phyloP scores from a whole-genome alignment of 2,329 filamentous ascomycete genomes.

The Ophiobolus disseminans region DNA sequence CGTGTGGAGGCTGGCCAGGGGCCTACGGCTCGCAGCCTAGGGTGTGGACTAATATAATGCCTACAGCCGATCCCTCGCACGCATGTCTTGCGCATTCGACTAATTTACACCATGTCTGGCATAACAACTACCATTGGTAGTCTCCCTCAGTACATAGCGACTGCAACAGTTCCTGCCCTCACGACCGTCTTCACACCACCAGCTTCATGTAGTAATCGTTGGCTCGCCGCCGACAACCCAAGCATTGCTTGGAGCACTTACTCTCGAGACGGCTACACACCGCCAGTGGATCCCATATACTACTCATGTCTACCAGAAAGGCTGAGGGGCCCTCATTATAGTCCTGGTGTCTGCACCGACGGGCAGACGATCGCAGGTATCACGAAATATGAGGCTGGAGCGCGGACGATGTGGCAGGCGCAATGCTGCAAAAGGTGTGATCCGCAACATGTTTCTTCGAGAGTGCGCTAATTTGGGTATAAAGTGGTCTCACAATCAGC shows the following conservation, averaged over 20 bases:
- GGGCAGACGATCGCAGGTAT: constrained; percentile 12
- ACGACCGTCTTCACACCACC: constrained; percentile 8
- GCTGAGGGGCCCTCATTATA: constrained; percentile 7
- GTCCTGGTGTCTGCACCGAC: constrained; percentile 6
- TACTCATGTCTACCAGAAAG: constrained; percentile 6
- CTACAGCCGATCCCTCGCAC: constrained; percentile 1
- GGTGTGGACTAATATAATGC: constrained; percentile 2
- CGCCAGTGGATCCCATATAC: constrained; percentile 4
- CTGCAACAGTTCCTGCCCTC: constrained; percentile 3
- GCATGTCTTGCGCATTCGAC: not conserved
- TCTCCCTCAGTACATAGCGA: constrained; percentile 7
- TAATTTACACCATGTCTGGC: constrained; percentile 1
- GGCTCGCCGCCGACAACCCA: constrained; percentile 1
- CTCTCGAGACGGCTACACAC: constrained; percentile 5
- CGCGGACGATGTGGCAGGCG: constrained; percentile 8
- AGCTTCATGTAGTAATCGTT: constrained; percentile 4
- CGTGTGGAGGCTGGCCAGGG: not conserved
- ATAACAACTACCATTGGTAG: constrained; percentile 4
- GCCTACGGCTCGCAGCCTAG: not conserved
- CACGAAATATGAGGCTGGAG: constrained; percentile 5
- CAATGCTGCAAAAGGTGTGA: constrained; percentile 9
- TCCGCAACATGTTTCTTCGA: not conserved
- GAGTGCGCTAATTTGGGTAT: not conserved
- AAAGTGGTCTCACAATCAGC: constrained; percentile 3
- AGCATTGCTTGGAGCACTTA: constrained; percentile 7